A percentile compares a stretch with the other conserved stretches of the same genome.
These are phyloP conservation scores for Leccinum barrowsii DNA, from an alignment of 768 basidiomycete species.

Conservation along the genomic window DNA sequence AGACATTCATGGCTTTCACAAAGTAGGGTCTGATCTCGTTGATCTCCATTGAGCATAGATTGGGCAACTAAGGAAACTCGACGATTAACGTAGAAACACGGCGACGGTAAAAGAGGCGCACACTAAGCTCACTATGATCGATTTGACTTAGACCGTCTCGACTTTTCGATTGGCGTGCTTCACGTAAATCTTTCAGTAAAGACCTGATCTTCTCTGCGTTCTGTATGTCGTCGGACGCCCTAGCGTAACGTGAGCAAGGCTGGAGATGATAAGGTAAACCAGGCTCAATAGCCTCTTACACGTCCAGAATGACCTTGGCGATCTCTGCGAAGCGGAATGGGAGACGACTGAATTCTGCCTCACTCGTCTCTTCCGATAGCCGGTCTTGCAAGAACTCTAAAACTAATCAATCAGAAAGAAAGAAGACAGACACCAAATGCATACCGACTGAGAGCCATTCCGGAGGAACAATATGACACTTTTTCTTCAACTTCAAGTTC, in stretches of 20 bases:
- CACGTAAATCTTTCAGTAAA: slow-evolving; percentile 90
- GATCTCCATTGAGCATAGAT: slow-evolving; percentile 87
- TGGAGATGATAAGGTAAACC: neutral
- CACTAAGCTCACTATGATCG: slow-evolving; percentile 79
- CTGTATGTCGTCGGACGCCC: slow-evolving; percentile 87
- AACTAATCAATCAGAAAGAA: neutral
- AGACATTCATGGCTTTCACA: slow-evolving; percentile 71
- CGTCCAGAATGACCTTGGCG: slow-evolving; percentile 88
- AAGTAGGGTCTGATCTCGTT: slow-evolving; percentile 93
- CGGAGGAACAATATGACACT: slow-evolving; percentile 89
- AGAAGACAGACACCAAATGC: slow-evolving; percentile 20
- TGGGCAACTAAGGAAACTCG: slow-evolving; percentile 56
- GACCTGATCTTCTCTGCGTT: slow-evolving; percentile 81
- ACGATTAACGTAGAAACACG: neutral
- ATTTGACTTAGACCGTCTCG: slow-evolving; percentile 77
- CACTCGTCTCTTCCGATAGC: slow-evolving; percentile 68
- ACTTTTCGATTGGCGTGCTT: slow-evolving; percentile 93
- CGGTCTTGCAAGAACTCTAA: slow-evolving; percentile 79
- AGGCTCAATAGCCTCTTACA: slow-evolving; percentile 48
- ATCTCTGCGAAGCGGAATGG: slow-evolving; percentile 90
- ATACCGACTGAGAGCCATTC: slow-evolving; percentile 84
- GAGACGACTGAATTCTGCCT: slow-evolving; percentile 69
- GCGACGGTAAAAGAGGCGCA: slow-evolving; percentile 35
- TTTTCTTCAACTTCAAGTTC: slow-evolving; percentile 90
- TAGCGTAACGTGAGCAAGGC: slow-evolving; percentile 28